Evolutionary conservation across 352 stramenopile genomes (phyloP).

Genomic region (Phytophthora vignae): DNA sequence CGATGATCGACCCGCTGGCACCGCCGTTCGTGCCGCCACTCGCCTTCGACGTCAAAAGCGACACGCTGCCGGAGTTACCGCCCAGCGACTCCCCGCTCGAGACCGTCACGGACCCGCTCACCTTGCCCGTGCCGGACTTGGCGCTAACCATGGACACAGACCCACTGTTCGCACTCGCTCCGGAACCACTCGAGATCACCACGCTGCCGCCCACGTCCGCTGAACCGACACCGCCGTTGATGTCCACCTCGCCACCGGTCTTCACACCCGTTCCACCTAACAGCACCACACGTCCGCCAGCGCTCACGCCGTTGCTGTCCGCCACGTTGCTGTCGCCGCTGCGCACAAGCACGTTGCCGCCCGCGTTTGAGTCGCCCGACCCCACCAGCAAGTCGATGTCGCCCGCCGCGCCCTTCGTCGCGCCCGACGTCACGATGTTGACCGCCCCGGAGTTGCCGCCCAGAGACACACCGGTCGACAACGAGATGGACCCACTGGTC

Average conservation of each 20-base stretch:
- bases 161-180: slow-evolving; percentile 1
- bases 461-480: slow-evolving; percentile 10
- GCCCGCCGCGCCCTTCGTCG: slow-evolving; percentile 4
- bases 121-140: slow-evolving; percentile 5
- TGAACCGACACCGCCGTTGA: slow-evolving; percentile 4
- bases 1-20: too few relatives aligned
- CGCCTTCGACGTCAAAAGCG: background rate
- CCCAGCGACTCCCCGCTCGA: slow-evolving; percentile 5
- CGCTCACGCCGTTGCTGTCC: background rate
- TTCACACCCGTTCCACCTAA: slow-evolving; percentile 5
- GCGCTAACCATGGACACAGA: slow-evolving; percentile 4
- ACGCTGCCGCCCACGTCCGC: slow-evolving; percentile 5
- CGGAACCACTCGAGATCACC: background rate
- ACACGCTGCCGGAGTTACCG: slow-evolving; percentile 10
- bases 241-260: slow-evolving; percentile 4
- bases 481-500: background rate
- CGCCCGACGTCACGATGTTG: slow-evolving; percentile 8
- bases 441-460: slow-evolving; percentile 6
- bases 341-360: slow-evolving; percentile 13
- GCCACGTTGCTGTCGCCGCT: slow-evolving; percentile 7
- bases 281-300: slow-evolving; percentile 17
- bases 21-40: background rate
- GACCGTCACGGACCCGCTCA: slow-evolving; percentile 13
- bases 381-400: slow-evolving; percentile 10
- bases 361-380: slow-evolving; percentile 2